A percentile compares a stretch with the other conserved stretches of the same genome.
These are phyloP conservation scores for Aspergillus cavernicola DNA, from an alignment of 495 filamentous ascomycete species.

Conservation along the genomic window DNA sequence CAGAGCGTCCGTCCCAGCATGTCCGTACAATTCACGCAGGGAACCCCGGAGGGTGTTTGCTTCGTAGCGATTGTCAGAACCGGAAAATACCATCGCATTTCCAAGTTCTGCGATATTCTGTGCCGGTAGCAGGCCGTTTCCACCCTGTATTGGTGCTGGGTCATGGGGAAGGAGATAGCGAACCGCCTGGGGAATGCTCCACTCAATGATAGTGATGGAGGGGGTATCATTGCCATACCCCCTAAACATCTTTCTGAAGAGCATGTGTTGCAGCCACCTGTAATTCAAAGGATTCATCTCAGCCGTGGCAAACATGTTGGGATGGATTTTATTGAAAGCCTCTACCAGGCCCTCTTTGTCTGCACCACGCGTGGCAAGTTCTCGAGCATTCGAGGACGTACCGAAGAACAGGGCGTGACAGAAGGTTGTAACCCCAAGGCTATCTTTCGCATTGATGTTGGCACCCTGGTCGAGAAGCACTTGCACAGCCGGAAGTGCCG, in stretches of 20 bases:
- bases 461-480: background rate
- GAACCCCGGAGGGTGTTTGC: too few relatives aligned
- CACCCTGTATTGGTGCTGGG: too few relatives aligned
- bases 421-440: background rate
- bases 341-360: background rate
- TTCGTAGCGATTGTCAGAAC: too few relatives aligned
- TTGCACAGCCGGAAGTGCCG: background rate
- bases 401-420: background rate
- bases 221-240: background rate
- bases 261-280: background rate
- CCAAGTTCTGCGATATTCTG: too few relatives aligned
- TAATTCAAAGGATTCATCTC: background rate
- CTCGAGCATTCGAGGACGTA: background rate
- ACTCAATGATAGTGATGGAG: background rate
- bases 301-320: background rate
- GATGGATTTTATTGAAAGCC: background rate
- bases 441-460: background rate
- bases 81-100: too few relatives aligned
- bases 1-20: too few relatives aligned
- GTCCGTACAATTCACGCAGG: too few relatives aligned
- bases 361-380: background rate
- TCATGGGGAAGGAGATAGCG: background rate
- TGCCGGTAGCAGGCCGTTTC: too few relatives aligned
- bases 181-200: background rate
- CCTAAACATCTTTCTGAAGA: background rate